Evolutionary conservation across 371 early-diverging fungal genomes (phyloP), one percentile per base, ranked within the genome.

Genomic region (Haplosporangium sp.): DNA sequence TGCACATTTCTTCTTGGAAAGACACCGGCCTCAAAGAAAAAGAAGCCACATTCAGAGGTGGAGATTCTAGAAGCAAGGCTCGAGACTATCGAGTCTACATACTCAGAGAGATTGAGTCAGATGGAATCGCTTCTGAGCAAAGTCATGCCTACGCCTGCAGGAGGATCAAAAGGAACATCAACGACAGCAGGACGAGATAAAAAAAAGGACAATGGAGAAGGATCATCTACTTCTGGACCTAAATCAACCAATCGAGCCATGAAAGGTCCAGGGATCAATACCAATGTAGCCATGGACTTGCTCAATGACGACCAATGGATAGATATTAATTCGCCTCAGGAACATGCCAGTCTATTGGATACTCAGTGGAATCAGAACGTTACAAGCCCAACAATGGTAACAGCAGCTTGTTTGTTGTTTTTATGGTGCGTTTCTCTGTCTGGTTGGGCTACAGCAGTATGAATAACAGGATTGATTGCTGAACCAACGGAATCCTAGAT

Each of bases 1-100:
- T 79, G 80, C 37, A 79, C 80, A 2, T 79, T 73, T 40, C 43
- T 79, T 12, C 65, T 79, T 1, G 80, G 80, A 23, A 79, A 72
- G 50, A 53, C 73, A 1, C 69, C 73, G 8, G 50, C 73, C 29
- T 60, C 80, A n/a, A 72, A 68, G 43, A 65, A 69, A 13, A 79
- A 79, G 46, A 72, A 73, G 40, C 51, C 80, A 0, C 80, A 67
- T 10, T 23, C 64, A 3, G 80, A 73, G 38, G 80, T 79, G 42
- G 73, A 73, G 42, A 68, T 79, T 29, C 59, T 79, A 45, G 62
- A 79, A 54, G n/a, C n/a, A n/a, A n/a, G n/a, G 73, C 68, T 21
- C 65, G 80, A 79, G 42, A 58, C 69, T 18, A 79, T 79, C 9
- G 80, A 79, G 29, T 69, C 73, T 2, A 60, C 80, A 6, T 79